Evolutionary conservation across 768 basidiomycete genomes (phyloP), one percentile per base, ranked within the genome.

Genomic region (Lactarius hatsudake): DNA sequence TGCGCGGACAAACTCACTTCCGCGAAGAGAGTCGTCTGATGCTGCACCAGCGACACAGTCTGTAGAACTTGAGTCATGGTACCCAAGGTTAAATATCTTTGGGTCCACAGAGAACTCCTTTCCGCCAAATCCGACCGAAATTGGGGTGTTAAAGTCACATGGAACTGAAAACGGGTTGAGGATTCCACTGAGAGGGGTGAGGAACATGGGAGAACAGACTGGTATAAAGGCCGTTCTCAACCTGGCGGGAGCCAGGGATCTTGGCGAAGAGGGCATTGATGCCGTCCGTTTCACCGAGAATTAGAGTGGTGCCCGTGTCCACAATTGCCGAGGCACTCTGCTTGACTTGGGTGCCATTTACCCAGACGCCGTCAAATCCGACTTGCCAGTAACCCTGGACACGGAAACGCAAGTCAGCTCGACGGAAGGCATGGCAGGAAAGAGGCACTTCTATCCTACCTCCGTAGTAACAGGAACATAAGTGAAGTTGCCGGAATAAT

Each of bases 111-210:
- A 28, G 71, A 75, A 78, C 0, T 67, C 71, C 30, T 57, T 62
- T 17, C 73, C 73, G 66, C 73, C 73, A 71, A 80, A 77, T 4
- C 70, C 63, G 65, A 81, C 70, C 6, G 68, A 58, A 28, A 79
- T 62, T 13, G 65, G 48, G 12, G 74, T 70, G 51, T 63, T 65
- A 38, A 65, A 60, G 34, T 63, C 64, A 66, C 72, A 72, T 2
- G 68, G 70, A 54, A 71, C 68, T 69, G 74, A 59, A 79, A n/a
- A 13, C 10, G 30, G 36, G 9, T 32, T 20, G 45, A 8, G 20
- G 30, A 13, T n/a, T 26, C 30, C n/a, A 28, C 30, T 28, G 54
- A 43, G 23, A 48, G 8, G 32, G 59, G n/a, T 5, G 28, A 60
- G 15, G 30, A 48, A n/a, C 5, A 7, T 7, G 30, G 42, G 23